Base-by-base conservation (phyloP, 1,284 basidiomycete genomes). In the Cutaneotrichosporon cyanovorans region DNA sequence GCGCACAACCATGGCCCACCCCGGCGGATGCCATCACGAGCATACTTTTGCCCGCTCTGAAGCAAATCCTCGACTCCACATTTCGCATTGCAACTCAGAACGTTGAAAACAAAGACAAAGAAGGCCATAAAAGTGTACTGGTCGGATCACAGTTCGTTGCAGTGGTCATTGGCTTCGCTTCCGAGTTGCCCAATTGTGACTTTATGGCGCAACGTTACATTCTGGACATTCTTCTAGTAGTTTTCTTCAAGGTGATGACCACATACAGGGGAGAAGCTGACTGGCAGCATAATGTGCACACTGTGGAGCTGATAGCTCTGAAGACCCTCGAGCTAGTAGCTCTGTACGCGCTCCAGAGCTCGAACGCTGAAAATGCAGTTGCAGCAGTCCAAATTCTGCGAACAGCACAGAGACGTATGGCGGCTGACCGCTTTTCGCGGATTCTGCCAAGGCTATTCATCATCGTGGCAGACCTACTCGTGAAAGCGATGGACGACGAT, bases 101-200 rank as follows among this genome's bases (percentile, higher is more conserved):
- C 37, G 32, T 49, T 12, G 37, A 38, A 3, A 40, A 41, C 7
- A 55, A 53, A 11, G 51, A 40, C 14, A 56, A 53, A 19, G 41
- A 48, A 16, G 34, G 30, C 18, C 32, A 56, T 41, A 62, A 58
- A 32, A 58, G 55, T 2, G 55, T 53, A 0, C 42, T 62, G 11
- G 56, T 66, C 9, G 67, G 67, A 8, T 48, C 58, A 4, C 39
- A 64, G 2, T 65, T 69, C 47, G 62, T 68, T 4, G 50, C 62
- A 0, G 47, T 62, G 10, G 53, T 62, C 0, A 59, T 68, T 35
- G 55, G 63, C 33, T 55, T 65, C n/a, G 60, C 51, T 4, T 35
- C 43, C 1, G 59, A 60, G 16, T 41, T 69, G 21, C 30, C 23
- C 1, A 49, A 52, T 18, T 44, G 56, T 40, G 58, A 63, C 25